These are phyloP conservation scores for Scopulariopsis brevicaulis DNA, from an alignment of 2,329 filamentous ascomycete species.

Conservation along the genomic window DNA sequence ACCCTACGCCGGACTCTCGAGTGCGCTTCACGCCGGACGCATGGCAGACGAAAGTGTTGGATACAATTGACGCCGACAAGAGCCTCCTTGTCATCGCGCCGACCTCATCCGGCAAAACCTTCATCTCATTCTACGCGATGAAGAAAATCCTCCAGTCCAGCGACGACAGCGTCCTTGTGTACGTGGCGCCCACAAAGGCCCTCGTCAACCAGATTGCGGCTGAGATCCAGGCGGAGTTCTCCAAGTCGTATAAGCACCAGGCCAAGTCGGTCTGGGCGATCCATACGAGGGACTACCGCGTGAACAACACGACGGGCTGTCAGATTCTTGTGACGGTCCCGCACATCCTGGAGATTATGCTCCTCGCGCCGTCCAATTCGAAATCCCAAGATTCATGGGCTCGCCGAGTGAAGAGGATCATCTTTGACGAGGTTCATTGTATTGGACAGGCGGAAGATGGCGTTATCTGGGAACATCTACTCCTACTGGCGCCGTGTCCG, in stretches of 20 bases:
- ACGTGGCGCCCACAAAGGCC: conserved; percentile 73
- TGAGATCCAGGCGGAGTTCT: conserved; percentile 64
- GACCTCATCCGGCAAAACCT: conserved; percentile 72
- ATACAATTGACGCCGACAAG: conserved; percentile 58
- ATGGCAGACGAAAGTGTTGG: conserved; percentile 65
- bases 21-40: conserved; percentile 62
- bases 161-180: conserved; percentile 62
- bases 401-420: conserved; percentile 58
- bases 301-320: conserved; percentile 62
- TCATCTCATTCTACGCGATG: conserved; percentile 80
- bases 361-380: conserved; percentile 54
- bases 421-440: conserved; percentile 74
- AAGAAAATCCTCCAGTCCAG: conserved; percentile 58
- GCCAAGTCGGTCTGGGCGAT: conserved; percentile 66
- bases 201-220: conserved; percentile 76
- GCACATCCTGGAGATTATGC: conserved; percentile 69
- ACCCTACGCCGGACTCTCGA: conserved; percentile 54
- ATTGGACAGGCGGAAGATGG: conserved; percentile 70
- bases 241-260: conserved; percentile 48
- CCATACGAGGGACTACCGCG: conserved; percentile 62
- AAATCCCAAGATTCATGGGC: conserved; percentile 46
- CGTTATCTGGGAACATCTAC: conserved; percentile 66
- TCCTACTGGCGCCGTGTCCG: conserved; percentile 63
- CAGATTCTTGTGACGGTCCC: conserved; percentile 71
- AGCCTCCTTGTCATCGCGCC: conserved; percentile 68